Conservation (phyloP, 164 flowering plant species). For the Stephania japonica region DNA sequence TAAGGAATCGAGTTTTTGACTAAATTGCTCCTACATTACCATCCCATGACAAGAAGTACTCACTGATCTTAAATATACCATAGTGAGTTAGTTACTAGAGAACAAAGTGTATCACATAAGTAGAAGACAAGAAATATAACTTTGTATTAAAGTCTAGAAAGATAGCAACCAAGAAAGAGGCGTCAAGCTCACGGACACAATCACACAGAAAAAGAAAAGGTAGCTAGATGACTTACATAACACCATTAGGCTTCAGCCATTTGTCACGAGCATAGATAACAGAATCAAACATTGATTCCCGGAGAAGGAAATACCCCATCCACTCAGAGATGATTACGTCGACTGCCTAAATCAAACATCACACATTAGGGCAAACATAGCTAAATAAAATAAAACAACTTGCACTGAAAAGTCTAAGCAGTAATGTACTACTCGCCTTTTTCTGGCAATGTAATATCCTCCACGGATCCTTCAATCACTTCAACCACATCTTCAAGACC, state of each 20-base stretch:
- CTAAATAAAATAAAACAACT: background rate
- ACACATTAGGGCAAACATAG: background rate
- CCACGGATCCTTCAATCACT: slow-evolving; percentile 90
- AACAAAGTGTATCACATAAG: background rate
- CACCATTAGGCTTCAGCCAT: slow-evolving; percentile 88
- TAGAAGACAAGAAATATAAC: background rate
- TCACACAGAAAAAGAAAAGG: background rate
- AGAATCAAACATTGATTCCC: slow-evolving; percentile 98
- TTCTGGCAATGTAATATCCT: slow-evolving; percentile 80
- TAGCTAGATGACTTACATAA: slow-evolving; percentile 49
- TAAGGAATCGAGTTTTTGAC: background rate
- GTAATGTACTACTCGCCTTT: slow-evolving; percentile 49
- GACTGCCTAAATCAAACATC: slow-evolving; percentile 41
- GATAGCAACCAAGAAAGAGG: background rate
- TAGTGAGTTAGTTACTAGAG: background rate
- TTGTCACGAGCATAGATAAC: slow-evolving; percentile 95
- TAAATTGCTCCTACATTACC: background rate
- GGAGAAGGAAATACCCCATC: slow-evolving; percentile 99
- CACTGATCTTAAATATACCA: background rate
- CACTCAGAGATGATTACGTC: slow-evolving; percentile 96
- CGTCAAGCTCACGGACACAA: background rate
- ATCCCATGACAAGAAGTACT: background rate
- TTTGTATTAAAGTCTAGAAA: background rate
- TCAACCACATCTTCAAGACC: slow-evolving; percentile 64
- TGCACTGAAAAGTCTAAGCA: background rate